Percentiles rank a stretch among this genome's conserved stretches.
Evolutionary conservation across 2,329 filamentous ascomycete species (phyloP).

Genomic region (Cladosporium cucumerinum): DNA sequence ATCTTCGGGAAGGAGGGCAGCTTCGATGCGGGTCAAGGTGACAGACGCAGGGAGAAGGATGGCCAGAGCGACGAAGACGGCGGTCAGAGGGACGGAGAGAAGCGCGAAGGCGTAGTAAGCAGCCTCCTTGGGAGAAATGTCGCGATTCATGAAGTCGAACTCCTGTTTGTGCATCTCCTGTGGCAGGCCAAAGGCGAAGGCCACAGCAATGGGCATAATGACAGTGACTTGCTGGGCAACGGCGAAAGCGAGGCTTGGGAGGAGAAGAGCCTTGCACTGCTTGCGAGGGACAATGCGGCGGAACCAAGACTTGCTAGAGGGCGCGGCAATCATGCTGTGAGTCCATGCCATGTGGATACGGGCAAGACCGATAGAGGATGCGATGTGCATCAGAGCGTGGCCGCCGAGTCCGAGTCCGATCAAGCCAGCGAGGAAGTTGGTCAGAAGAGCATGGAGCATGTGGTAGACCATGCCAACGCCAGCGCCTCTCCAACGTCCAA

Average conservation of each 20-base stretch:
- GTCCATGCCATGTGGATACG: conserved; percentile 77
- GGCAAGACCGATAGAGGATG: conserved; percentile 60
- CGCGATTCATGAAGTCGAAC: conserved; percentile 12
- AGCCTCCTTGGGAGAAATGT: conserved; percentile 25
- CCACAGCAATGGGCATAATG: conserved; percentile 47
- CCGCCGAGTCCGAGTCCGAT: conserved; percentile 46
- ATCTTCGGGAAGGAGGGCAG: conserved; percentile 76
- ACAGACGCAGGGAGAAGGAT: conserved; percentile 76
- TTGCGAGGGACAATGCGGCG: conserved; percentile 65
- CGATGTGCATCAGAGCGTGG: conserved; percentile 50
- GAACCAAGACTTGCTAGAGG: conserved; percentile 60
- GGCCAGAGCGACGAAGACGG: conserved; percentile 55
- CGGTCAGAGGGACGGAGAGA: conserved; percentile 37
- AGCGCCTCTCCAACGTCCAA: conserved; percentile 36
- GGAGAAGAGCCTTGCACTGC: conserved; percentile 65
- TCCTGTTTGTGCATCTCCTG: conserved; percentile 30
- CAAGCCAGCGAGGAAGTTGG: conserved; percentile 32
- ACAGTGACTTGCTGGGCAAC: conserved; percentile 52
- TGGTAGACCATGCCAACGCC: conserved; percentile 36
- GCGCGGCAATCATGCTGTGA: conserved; percentile 75
- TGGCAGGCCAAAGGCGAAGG: conserved; percentile 48
- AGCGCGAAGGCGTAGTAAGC: conserved; percentile 39
- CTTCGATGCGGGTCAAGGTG: conserved; percentile 77
- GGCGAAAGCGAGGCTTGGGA: conserved; percentile 64
- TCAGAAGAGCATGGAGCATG: conserved; percentile 26